Base-by-base conservation (phyloP, 495 filamentous ascomycete species). In the Penicillium flavigenum region DNA sequence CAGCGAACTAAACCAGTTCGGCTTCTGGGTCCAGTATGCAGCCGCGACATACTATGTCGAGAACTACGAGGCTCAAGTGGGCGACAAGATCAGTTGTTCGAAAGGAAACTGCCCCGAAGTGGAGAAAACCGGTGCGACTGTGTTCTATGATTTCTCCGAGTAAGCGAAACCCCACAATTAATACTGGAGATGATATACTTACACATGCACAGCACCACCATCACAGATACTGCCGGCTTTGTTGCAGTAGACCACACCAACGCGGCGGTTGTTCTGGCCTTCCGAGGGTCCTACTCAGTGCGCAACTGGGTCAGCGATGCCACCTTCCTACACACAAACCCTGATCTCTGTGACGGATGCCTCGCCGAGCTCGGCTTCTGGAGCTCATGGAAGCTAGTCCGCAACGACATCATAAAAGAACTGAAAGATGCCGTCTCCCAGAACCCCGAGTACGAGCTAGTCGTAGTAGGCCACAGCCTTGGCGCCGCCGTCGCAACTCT, bases 11-110 rank as follows among this genome's bases (percentile, higher is more conserved):
- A 52, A 65, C 26, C 74, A 79, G 17, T 76, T 90, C 51, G 60
- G 79, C 16, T 80, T 88, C 61, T 87, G 80, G 69, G 79, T 83
- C n/a, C 84, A 91, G 67, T 91, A 86, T 69, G 76, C 87, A 1
- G 84, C 76, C 0, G 84, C 87, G 0, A 66, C 82, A 4, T 88
- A 88, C 67, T 92, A 88, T 66, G 77, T 79, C 47, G 69, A 81
- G 46, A 79, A 76, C 53, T 67, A 79, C 11, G 65, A 67, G 17
- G 57, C 66, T 22, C 57, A 67, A 41, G 61, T 69, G 5, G 79
- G 79, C n/a, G 62, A 72, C 20, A 72, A 74, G 17, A 51, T 90
- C 26, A 77, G 71, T 20, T 92, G 89, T 69, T 62, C 61, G 34
- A 58, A 71, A 9, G 69, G 68, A 8, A 76, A 74, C 54, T 91